Conservation (phyloP, 2,329 filamentous ascomycete species). For the Botrytis hyacinthi region DNA sequence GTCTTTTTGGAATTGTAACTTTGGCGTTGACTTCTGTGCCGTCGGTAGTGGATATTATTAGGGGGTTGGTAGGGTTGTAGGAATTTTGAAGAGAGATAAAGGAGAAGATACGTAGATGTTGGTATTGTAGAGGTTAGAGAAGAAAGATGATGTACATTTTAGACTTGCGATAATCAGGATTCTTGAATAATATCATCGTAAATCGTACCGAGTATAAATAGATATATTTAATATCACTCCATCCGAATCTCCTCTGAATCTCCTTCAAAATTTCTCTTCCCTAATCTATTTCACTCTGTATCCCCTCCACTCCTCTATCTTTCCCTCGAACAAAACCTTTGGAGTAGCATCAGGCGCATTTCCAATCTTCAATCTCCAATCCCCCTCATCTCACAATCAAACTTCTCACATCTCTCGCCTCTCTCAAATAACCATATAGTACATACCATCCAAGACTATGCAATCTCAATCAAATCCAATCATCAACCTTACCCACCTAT, state of each 20-base stretch:
- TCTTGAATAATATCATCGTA: background rate
- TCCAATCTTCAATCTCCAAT: background rate
- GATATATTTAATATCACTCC: background rate
- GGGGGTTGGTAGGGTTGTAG: constrained; percentile 47
- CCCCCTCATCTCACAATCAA: background rate
- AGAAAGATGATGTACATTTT: background rate
- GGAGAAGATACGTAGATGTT: background rate
- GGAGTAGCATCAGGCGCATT: background rate
- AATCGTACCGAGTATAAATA: background rate
- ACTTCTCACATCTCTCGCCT: too few relatives aligned
- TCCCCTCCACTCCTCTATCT: background rate
- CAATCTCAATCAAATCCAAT: too few relatives aligned
- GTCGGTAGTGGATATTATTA: constrained; percentile 48
- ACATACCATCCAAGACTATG: too few relatives aligned
- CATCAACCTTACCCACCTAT: too few relatives aligned
- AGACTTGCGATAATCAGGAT: background rate
- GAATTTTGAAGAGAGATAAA: background rate
- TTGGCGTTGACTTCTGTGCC: constrained; percentile 58
- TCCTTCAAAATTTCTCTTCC: background rate
- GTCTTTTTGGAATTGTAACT: constrained; percentile 58
- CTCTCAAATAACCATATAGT: too few relatives aligned
- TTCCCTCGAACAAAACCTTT: background rate
- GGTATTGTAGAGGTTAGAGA: background rate
- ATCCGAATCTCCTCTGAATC: background rate
- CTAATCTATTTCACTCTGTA: background rate